Conservation (phyloP, 1,139 yeast species). For the Diutina ranongensis region DNA sequence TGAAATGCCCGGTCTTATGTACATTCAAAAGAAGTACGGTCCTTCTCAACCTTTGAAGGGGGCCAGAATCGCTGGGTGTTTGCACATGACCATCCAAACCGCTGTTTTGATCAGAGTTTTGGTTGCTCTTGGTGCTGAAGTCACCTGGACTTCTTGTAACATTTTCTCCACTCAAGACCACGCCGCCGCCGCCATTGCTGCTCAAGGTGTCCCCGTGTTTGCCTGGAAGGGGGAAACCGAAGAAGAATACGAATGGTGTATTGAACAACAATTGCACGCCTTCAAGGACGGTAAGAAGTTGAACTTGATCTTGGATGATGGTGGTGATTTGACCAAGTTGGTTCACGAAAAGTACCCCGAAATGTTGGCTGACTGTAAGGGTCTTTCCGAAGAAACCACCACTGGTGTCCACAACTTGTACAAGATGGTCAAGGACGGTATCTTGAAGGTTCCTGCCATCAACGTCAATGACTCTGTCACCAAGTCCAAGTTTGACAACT, state of each 20-base stretch:
- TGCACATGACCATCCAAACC: constrained; percentile 99
- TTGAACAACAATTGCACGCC: constrained; percentile 95
- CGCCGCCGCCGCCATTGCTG: constrained; percentile 99
- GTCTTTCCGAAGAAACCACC: constrained; percentile 98
- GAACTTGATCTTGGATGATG: constrained; percentile 97
- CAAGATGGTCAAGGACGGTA: constrained; percentile 86
- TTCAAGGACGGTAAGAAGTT: constrained; percentile 95
- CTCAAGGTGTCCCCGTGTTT: constrained; percentile 97
- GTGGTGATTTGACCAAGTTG: constrained; percentile 97
- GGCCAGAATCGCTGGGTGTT: constrained; percentile 98
- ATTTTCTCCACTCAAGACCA: constrained; percentile 99
- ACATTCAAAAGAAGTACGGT: constrained; percentile 91
- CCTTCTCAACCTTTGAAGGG: constrained; percentile 92
- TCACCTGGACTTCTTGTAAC: constrained; percentile 99
- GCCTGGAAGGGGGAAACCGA: constrained; percentile 99
- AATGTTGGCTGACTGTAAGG: constrained; percentile 90
- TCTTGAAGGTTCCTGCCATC: constrained; percentile 97
- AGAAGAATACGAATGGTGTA: constrained; percentile 99
- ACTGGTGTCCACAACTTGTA: constrained; percentile 99
- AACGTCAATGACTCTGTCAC: constrained; percentile 99
- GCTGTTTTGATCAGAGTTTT: constrained; percentile 98
- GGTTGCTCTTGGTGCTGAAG: constrained; percentile 98
- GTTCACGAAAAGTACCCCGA: constrained; percentile 99
- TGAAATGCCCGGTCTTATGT: constrained; percentile 99
- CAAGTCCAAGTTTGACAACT: constrained; percentile 98